Percentiles rank a stretch among this genome's conserved stretches.
These are phyloP conservation scores for Candida ficus DNA, from an alignment of 805 yeast genomes.

Conservation along the genomic window DNA sequence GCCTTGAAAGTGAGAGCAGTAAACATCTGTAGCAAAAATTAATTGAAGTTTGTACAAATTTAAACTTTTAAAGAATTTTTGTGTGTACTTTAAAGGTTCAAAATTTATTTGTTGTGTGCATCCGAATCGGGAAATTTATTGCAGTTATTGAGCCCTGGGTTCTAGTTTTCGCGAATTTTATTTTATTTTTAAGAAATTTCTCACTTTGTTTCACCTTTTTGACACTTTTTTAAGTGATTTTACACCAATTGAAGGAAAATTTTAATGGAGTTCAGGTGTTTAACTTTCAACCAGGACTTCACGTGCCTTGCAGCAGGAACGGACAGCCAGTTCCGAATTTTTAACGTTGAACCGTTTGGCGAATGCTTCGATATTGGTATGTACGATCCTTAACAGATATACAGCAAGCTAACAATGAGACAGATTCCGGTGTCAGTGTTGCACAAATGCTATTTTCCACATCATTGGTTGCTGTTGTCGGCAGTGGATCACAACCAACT, in stretches of 20 bases:
- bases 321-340: constrained; percentile 61
- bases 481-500: constrained; percentile 63
- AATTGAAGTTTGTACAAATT: no score
- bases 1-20: constrained; percentile 18
- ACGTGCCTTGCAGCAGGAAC: constrained; percentile 73
- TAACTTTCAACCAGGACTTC: constrained; percentile 68
- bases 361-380: constrained; percentile 48
- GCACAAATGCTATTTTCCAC: constrained; percentile 91
- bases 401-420: background rate
- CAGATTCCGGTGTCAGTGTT: constrained; percentile 40
- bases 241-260: background rate
- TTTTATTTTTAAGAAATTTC: no score
- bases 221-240: no score
- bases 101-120: no score
- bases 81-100: background rate
- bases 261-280: constrained; percentile 3
- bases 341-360: constrained; percentile 85
- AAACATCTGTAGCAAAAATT: constrained; percentile 2
- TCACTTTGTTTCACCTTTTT: no score
- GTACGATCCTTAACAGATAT: no score
- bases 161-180: no score
- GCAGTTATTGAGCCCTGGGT: no score
- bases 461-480: constrained; percentile 79
- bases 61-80: background rate
- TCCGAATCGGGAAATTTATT: no score